Base-by-base conservation (phyloP, 208 protist species). In the Leishmania martiniquensis region DNA sequence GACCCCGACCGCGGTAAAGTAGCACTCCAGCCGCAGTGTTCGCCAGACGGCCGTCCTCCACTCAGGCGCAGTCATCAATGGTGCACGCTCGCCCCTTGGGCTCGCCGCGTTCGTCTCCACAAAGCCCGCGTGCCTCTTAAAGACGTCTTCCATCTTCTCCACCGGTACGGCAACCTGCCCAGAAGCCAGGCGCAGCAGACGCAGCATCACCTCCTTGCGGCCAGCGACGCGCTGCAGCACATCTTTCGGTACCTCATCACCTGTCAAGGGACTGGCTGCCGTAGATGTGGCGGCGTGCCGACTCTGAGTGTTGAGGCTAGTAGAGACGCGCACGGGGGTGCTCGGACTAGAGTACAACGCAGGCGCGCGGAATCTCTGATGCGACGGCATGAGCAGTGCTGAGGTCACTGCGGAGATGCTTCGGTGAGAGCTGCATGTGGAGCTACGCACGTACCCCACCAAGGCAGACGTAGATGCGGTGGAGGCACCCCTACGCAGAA, bases 21-120 rank as follows among this genome's bases (percentile, higher is more conserved):
- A 75, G 74, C 80, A 83, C 69, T 83, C 68, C 6, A 47, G 68
- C 29, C 45, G 66, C 32, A 83, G 60, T 15, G 34, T 49, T n/a
- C 34, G 68, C 80, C 80, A 83, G 34, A 79, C 52, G 9, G 80
- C 73, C 49, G 57, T 29, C 67, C 32, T 49, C 65, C 51, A 72
- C 62, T 13, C 32, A 32, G 47, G 22, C n/a, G 68, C 32, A 42
- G 62, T 44, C 13, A 59, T 25, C 32, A 5, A 42, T 65, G 20
- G 42, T 22, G 34, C 59, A 74, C 22, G 29, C 25, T 15, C 32
- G 4, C 1, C 4, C 47, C n/a, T 47, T 59, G 68, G 4, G 25
- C 47, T 42, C 15, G 68, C n/a, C 17, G 32, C 47, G 29, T 42
- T 72, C 68, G 68, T 74, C 17, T 45, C 52, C 68, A 17, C 47